These are phyloP conservation scores for Pleurotus djamor DNA, from an alignment of 768 basidiomycete genomes.

Conservation along the genomic window DNA sequence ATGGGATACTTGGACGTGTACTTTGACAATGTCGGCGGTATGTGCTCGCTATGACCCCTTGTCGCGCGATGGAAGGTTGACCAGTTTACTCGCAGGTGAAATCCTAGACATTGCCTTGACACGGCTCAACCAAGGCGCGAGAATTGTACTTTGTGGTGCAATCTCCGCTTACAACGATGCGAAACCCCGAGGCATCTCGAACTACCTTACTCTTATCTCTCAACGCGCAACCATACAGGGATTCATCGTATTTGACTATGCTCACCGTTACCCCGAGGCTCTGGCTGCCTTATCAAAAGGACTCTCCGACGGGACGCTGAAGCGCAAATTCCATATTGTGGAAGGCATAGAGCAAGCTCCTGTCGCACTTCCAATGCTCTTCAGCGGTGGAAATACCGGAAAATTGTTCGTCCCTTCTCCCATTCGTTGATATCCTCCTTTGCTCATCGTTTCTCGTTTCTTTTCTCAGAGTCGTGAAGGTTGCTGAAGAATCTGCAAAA, in stretches of 20 bases:
- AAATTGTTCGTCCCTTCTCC: slow-evolving; percentile 50
- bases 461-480: slow-evolving; percentile 49
- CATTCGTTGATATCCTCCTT: neutral
- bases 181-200: slow-evolving; percentile 63
- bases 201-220: slow-evolving; percentile 67
- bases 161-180: slow-evolving; percentile 71
- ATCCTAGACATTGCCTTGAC: slow-evolving; percentile 78
- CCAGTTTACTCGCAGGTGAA: slow-evolving; percentile 46
- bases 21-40: slow-evolving; percentile 80
- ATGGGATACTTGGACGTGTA: slow-evolving; percentile 81
- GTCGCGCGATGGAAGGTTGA: neutral
- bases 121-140: slow-evolving; percentile 72
- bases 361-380: slow-evolving; percentile 66
- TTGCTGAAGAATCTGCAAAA: slow-evolving; percentile 45
- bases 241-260: slow-evolving; percentile 88
- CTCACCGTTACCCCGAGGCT: slow-evolving; percentile 53
- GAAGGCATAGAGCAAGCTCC: slow-evolving; percentile 76
- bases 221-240: slow-evolving; percentile 82
- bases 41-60: neutral
- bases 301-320: slow-evolving; percentile 67
- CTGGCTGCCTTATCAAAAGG: slow-evolving; percentile 53
- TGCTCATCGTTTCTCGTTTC: neutral
- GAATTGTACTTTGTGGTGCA: slow-evolving; percentile 86
- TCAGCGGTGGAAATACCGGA: slow-evolving; percentile 74
- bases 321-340: slow-evolving; percentile 78